phyloP scores from a whole-genome alignment of 139 green algal genomes.

The Coccomyxa sp. region DNA sequence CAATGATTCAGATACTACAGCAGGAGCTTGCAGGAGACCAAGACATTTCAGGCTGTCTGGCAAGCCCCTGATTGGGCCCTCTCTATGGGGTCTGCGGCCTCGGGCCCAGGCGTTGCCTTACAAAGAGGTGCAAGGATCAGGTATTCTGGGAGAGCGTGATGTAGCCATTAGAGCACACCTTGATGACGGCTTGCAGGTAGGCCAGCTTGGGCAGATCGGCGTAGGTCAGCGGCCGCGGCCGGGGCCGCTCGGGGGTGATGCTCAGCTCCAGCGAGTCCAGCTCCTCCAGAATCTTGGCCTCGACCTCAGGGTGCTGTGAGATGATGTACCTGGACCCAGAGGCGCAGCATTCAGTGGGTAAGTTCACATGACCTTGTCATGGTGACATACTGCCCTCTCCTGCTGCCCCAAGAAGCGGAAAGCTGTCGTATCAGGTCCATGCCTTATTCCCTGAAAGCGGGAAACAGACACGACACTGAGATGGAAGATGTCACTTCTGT shows the following conservation, averaged over 20 bases:
- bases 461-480: neutral
- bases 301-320: constrained; percentile 27
- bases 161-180: constrained; percentile 1
- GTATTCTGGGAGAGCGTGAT: neutral
- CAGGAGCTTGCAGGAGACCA: too few species aligned
- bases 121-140: neutral
- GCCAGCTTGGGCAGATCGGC: constrained; percentile 9
- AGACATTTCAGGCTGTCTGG: too few species aligned
- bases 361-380: too few species aligned
- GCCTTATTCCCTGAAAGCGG: neutral
- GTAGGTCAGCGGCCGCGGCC: neutral
- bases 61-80: too few species aligned
- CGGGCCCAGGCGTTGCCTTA: neutral
- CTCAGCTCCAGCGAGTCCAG: constrained; percentile 11
- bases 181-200: constrained; percentile 21
- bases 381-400: too few species aligned
- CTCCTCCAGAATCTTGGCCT: constrained; percentile 16
- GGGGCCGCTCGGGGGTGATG: neutral
- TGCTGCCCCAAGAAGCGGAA: neutral
- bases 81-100: too few species aligned
- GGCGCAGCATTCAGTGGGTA: neutral
- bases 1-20: too few species aligned
- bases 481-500: neutral
- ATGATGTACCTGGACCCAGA: constrained; percentile 11
- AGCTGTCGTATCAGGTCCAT: neutral